Evolutionary conservation across 2,329 filamentous ascomycete genomes (phyloP).

Genomic region (Herpotrichia juniperi): DNA sequence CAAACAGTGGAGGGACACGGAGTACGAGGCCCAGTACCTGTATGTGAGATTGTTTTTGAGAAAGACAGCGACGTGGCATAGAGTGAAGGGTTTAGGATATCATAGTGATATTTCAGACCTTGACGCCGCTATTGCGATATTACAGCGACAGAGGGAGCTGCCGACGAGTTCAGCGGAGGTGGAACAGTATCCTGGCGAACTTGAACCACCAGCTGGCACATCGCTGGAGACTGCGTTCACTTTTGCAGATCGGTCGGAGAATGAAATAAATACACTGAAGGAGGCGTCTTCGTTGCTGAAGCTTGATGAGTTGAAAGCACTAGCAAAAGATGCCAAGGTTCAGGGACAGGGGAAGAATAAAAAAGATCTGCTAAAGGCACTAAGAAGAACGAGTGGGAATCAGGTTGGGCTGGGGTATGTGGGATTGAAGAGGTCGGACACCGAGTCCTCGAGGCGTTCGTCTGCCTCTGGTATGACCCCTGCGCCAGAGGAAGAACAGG

Average conservation of each 20-base stretch:
- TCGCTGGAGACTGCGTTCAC: slow-evolving; percentile 65
- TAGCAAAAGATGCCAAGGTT: slow-evolving; percentile 87
- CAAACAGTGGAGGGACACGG: slow-evolving; percentile 71
- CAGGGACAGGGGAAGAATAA: slow-evolving; percentile 90
- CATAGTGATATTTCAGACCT: slow-evolving; percentile 82
- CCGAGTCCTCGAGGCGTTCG: slow-evolving; percentile 59
- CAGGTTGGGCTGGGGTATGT: slow-evolving; percentile 78
- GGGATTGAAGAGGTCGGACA: slow-evolving; percentile 69
- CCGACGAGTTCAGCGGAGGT: slow-evolving; percentile 52
- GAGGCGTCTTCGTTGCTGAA: slow-evolving; percentile 81
- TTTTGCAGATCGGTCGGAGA: slow-evolving; percentile 80
- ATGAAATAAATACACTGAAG: slow-evolving; percentile 76
- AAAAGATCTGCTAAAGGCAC: slow-evolving; percentile 73
- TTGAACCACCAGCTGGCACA: slow-evolving; percentile 54
- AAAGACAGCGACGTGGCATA: slow-evolving; percentile 91
- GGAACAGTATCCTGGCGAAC: slow-evolving; percentile 54
- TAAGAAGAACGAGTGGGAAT: slow-evolving; percentile 74
- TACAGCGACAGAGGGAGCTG: slow-evolving; percentile 66
- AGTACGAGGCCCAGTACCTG: slow-evolving; percentile 90
- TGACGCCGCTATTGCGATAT: slow-evolving; percentile 64
- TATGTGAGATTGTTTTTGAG: slow-evolving; percentile 92
- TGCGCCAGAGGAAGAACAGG: slow-evolving; percentile 45
- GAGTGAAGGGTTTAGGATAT: slow-evolving; percentile 77
- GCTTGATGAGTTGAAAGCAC: slow-evolving; percentile 83
- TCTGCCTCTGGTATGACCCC: slow-evolving; percentile 40